These are phyloP conservation scores for Dictyostelium capitatum DNA, from an alignment of 78 protist genomes.

Conservation along the genomic window DNA sequence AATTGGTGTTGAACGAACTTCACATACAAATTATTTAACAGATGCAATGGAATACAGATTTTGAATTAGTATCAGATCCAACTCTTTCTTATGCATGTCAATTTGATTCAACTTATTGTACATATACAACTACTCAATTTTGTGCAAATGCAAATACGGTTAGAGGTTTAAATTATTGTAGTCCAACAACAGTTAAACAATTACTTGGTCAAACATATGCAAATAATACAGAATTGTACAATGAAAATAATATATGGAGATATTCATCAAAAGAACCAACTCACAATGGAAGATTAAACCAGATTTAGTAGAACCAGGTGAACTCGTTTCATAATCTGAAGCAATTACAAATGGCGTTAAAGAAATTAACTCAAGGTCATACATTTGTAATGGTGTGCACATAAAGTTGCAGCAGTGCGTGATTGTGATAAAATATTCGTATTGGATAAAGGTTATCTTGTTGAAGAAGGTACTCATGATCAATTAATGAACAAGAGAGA, in stretches of 20 bases:
- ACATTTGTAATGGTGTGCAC: slow-evolving; percentile 94
- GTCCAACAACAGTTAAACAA: not conserved
- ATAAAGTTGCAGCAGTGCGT: slow-evolving; percentile 90
- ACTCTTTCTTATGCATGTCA: not conserved
- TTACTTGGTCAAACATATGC: not conserved
- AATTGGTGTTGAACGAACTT: slow-evolving; percentile 25
- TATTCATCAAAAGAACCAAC: slow-evolving; percentile 87
- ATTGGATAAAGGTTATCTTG: slow-evolving; percentile 84
- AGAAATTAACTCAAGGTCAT: slow-evolving; percentile 67
- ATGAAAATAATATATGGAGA: slow-evolving; percentile 29
- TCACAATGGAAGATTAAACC: slow-evolving; percentile 88
- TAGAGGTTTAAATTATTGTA: not conserved
- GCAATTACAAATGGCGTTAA: slow-evolving; percentile 89
- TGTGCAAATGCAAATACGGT: not conserved
- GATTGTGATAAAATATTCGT: slow-evolving; percentile 90
- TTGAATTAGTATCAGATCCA: not conserved
- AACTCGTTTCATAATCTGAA: slow-evolving; percentile 19
- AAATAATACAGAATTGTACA: not conserved
- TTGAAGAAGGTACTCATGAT: slow-evolving; percentile 92
- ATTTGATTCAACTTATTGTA: slow-evolving; percentile 14
- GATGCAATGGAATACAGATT: no score
- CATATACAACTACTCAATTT: not conserved
- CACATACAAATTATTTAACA: no score
- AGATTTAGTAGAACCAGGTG: slow-evolving; percentile 87
- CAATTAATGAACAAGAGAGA: slow-evolving; percentile 81